Evolutionary conservation across 768 basidiomycete species (phyloP).

Genomic region (Russula earlei): DNA sequence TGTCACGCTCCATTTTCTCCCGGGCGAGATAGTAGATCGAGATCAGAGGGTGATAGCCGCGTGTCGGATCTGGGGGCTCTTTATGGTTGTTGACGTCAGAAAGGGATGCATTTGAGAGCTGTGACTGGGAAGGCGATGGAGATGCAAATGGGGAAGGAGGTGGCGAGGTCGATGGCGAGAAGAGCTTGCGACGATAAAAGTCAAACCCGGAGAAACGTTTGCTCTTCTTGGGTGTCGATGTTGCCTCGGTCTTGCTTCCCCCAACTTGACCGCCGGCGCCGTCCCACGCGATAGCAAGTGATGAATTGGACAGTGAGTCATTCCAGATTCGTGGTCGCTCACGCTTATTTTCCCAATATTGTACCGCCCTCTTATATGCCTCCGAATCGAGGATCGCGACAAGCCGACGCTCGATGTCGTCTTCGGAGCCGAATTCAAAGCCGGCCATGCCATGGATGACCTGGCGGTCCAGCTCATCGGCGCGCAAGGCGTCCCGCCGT

Average conservation of each 20-base stretch:
- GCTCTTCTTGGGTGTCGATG: conserved; percentile 41
- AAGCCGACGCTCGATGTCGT: conserved; percentile 73
- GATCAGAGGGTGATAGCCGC: conserved; percentile 89
- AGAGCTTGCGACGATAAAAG: conserved; percentile 86
- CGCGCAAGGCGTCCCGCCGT: conserved; percentile 78
- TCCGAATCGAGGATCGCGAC: conserved; percentile 69
- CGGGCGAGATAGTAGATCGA: conserved; percentile 95
- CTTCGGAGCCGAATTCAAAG: conserved; percentile 89
- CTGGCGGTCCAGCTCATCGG: conserved; percentile 79
- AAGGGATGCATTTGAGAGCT: conserved; percentile 40
- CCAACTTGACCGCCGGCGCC: conserved; percentile 31
- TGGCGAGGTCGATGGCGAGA: conserved; percentile 44
- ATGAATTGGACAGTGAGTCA: conserved; percentile 56
- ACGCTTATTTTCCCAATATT: conserved; percentile 70
- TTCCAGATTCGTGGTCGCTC: conserved; percentile 35
- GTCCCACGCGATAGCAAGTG: conserved; percentile 54
- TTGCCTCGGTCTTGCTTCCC: conserved; percentile 7
- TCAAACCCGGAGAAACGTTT: conserved; percentile 95
- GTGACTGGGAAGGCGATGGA: conserved; percentile 50
- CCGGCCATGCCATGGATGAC: conserved; percentile 90
- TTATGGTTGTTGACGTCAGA: conserved; percentile 32
- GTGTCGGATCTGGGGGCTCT: conserved; percentile 69
- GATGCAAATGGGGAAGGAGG: conserved; percentile 48
- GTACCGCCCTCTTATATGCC: conserved; percentile 59
- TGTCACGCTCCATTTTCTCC: conserved; percentile 92